phyloP scores from a whole-genome alignment of 2,329 filamentous ascomycete genomes.

The Alternaria novae-zelandiae region DNA sequence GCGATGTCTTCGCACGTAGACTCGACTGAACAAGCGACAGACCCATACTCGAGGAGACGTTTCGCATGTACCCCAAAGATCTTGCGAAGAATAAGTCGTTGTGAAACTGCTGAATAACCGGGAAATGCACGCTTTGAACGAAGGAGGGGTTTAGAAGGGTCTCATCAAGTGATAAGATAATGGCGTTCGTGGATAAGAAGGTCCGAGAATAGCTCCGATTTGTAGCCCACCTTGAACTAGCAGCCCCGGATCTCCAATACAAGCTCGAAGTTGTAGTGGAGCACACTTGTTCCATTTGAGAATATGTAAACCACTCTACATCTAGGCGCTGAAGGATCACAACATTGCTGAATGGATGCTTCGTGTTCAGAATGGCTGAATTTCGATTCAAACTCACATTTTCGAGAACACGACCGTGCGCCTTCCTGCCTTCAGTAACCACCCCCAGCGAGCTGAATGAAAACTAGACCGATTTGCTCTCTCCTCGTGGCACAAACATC shows the following conservation, averaged over 20 bases:
- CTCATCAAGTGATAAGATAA: background rate
- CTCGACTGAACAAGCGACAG: background rate
- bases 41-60: background rate
- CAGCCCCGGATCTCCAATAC: background rate
- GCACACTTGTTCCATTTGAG: background rate
- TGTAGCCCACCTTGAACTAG: background rate
- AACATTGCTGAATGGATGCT: background rate
- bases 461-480: background rate
- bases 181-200: background rate
- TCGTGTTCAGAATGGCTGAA: background rate
- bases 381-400: background rate
- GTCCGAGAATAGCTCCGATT: background rate
- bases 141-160: background rate
- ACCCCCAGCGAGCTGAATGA: slow-evolving; percentile 40
- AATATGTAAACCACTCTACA: background rate
- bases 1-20: background rate
- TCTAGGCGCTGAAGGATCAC: background rate
- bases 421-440: background rate
- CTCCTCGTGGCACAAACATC: background rate
- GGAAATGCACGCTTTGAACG: background rate
- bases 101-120: background rate
- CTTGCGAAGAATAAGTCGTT: background rate
- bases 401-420: background rate
- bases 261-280: background rate
- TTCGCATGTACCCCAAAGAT: background rate